Percentiles rank a stretch among this genome's conserved stretches.
phyloP scores from a whole-genome alignment of 352 stramenopile species.

The Phytophthora constricta region DNA sequence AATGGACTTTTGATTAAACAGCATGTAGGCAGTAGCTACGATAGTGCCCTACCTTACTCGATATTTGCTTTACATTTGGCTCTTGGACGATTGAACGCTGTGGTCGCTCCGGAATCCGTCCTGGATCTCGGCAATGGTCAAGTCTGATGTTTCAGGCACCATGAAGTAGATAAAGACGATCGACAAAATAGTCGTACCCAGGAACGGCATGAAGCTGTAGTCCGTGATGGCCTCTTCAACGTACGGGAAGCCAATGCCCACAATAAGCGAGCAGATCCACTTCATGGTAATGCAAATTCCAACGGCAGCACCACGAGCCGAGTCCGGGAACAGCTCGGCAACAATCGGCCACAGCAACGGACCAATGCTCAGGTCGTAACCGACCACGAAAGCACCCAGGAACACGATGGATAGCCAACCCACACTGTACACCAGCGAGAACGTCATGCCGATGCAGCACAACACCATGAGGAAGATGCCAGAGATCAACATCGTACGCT shows the following conservation, averaged over 20 bases:
- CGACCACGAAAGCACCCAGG: slow-evolving; percentile 38
- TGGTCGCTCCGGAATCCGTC: slow-evolving; percentile 27
- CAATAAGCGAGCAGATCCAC: slow-evolving; percentile 49
- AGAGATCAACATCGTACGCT: slow-evolving; percentile 40
- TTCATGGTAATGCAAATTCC: slow-evolving; percentile 45
- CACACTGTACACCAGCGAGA: slow-evolving; percentile 32
- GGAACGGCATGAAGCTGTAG: slow-evolving; percentile 52
- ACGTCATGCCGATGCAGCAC: slow-evolving; percentile 39
- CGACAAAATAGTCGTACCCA: slow-evolving; percentile 32
- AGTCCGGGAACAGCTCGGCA: slow-evolving; percentile 53
- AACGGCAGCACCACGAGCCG: slow-evolving; percentile 40
- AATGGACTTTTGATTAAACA: too few relatives aligned
- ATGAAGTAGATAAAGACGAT: slow-evolving; percentile 39
- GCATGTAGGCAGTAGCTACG: too few relatives aligned
- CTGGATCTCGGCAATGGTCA: slow-evolving; percentile 62
- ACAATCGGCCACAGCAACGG: slow-evolving; percentile 49
- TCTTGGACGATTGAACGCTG: slow-evolving; percentile 17
- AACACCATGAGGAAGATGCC: slow-evolving; percentile 42
- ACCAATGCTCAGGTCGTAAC: slow-evolving; percentile 51
- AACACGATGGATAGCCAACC: slow-evolving; percentile 44
- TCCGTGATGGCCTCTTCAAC: slow-evolving; percentile 40
- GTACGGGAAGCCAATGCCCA: slow-evolving; percentile 59
- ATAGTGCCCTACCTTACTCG: too few relatives aligned
- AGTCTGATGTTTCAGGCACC: slow-evolving; percentile 59
- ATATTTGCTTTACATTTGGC: slow-evolving; percentile 6